Evolutionary conservation across 768 basidiomycete species (phyloP).

Genomic region (Phanerochaete sordida): DNA sequence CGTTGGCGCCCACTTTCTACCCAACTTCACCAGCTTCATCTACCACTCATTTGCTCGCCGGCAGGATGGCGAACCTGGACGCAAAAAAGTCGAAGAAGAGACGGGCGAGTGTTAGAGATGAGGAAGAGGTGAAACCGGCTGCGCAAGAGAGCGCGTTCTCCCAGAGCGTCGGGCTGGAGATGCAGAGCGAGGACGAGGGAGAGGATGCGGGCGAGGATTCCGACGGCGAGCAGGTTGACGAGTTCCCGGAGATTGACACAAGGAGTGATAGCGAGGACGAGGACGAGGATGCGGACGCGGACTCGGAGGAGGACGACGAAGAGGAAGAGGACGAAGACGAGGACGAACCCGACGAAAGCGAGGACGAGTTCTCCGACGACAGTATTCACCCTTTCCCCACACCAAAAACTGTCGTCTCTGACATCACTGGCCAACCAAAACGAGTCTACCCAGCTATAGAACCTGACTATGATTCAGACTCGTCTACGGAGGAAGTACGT

Average conservation of each 20-base stretch:
- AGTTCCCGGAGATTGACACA: slow-evolving; percentile 48
- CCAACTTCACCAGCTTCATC: not conserved
- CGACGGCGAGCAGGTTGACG: slow-evolving; percentile 67
- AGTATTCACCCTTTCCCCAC: slow-evolving; percentile 56
- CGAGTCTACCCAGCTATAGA: slow-evolving; percentile 85
- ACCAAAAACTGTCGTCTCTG: slow-evolving; percentile 66
- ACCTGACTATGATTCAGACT: slow-evolving; percentile 88
- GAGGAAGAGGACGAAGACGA: slow-evolving; percentile 33
- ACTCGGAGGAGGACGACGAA: slow-evolving; percentile 30
- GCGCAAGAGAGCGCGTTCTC: slow-evolving; percentile 29
- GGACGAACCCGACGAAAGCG: slow-evolving; percentile 33
- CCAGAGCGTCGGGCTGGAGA: slow-evolving; percentile 53
- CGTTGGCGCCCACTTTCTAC: slow-evolving; percentile 15
- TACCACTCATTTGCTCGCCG: not conserved
- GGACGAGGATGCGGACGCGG: slow-evolving; percentile 26
- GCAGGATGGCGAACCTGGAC: slow-evolving; percentile 31
- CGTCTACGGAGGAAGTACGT: slow-evolving; percentile 87
- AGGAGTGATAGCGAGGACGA: slow-evolving; percentile 26
- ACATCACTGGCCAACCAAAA: slow-evolving; percentile 83
- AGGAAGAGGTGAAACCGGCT: slow-evolving; percentile 32
- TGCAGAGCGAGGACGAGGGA: slow-evolving; percentile 72
- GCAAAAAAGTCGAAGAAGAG: slow-evolving; percentile 50
- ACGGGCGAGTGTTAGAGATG: slow-evolving; percentile 48
- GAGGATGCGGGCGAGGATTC: slow-evolving; percentile 35
- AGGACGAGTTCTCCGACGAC: slow-evolving; percentile 29